These are phyloP conservation scores for Kwoniella sp. DNA, from an alignment of 768 basidiomycete species.

Conservation along the genomic window DNA sequence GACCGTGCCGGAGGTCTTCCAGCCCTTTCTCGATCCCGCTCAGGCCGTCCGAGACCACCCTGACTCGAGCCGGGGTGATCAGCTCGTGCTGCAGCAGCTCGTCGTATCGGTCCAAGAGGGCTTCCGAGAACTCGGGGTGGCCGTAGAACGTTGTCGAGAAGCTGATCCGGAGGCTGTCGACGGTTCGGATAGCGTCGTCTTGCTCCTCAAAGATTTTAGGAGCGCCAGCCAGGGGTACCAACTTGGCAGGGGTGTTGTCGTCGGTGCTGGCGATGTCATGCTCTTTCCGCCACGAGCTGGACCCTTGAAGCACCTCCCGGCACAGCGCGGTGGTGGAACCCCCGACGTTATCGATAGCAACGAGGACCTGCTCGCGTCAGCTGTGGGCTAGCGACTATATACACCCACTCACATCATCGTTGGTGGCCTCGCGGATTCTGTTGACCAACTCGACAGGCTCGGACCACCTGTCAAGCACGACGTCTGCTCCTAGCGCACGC, in stretches of 20 bases:
- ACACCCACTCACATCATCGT: conserved; percentile 23
- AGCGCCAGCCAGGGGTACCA: conserved; percentile 29
- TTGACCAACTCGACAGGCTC: conserved; percentile 13
- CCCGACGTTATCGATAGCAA: conserved; percentile 35
- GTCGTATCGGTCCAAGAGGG: conserved; percentile 16
- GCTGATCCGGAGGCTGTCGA: conserved; percentile 21
- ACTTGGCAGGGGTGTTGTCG: conserved; percentile 1
- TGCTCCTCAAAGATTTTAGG: conserved; percentile 2
- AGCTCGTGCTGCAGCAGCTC: conserved; percentile 5
- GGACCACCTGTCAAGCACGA: conserved; percentile 50
- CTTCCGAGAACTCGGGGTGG: conserved; percentile 24
- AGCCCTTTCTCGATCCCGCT: conserved; percentile 31
- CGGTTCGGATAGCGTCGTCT: conserved; percentile 8
- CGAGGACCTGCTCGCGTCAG: conserved; percentile 16
- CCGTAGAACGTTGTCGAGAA: conserved; percentile 38
- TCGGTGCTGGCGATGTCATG: background rate
- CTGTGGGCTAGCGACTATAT: background rate
- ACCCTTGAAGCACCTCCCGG: conserved; percentile 20
- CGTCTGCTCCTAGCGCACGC: conserved; percentile 53
- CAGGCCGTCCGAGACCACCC: conserved; percentile 20
- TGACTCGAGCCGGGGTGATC: conserved; percentile 16
- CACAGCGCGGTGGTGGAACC: conserved; percentile 18
- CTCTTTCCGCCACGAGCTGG: conserved; percentile 4
- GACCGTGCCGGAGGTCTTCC: conserved; percentile 22
- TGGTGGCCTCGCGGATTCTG: conserved; percentile 19